Evolutionary conservation across 257 asterid genomes (phyloP).

Genomic region (Solanum sparsipilum): DNA sequence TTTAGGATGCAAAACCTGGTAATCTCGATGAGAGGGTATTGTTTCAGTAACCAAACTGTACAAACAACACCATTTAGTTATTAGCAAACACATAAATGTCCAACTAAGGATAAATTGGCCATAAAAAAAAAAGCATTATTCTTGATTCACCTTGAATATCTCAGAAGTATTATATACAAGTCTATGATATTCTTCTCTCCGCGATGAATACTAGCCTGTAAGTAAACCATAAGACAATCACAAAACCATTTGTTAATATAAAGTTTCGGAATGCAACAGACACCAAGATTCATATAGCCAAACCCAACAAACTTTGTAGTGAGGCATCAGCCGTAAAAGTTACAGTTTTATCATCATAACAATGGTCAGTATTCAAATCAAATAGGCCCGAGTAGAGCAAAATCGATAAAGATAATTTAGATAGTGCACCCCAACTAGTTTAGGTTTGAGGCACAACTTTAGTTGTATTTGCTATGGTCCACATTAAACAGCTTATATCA

Average conservation of each 20-base stretch:
- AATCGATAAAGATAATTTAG: not conserved
- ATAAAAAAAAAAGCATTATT: not conserved
- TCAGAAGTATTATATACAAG: constrained; percentile 61
- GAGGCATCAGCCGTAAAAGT: not conserved
- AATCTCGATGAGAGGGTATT: constrained; percentile 72
- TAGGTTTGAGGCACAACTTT: not conserved
- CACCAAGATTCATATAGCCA: not conserved
- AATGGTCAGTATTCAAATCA: not conserved
- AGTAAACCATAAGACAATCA: not conserved
- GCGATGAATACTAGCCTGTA: constrained; percentile 67
- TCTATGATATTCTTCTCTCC: constrained; percentile 69
- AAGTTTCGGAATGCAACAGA: not conserved
- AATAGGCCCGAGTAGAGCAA: not conserved
- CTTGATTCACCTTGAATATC: constrained; percentile 62
- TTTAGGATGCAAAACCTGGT: constrained; percentile 31
- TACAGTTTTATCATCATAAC: not conserved
- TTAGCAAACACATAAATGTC: not conserved
- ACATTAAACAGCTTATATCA: not conserved
- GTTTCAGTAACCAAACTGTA: constrained; percentile 88
- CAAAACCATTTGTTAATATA: not conserved
- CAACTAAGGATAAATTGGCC: not conserved
- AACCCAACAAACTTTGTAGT: not conserved
- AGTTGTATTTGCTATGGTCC: not conserved
- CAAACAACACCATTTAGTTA: constrained; percentile 11
- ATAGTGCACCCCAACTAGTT: not conserved